Evolutionary conservation across 371 early-diverging fungal genomes (phyloP).

Genomic region (Funneliformis caledonium): DNA sequence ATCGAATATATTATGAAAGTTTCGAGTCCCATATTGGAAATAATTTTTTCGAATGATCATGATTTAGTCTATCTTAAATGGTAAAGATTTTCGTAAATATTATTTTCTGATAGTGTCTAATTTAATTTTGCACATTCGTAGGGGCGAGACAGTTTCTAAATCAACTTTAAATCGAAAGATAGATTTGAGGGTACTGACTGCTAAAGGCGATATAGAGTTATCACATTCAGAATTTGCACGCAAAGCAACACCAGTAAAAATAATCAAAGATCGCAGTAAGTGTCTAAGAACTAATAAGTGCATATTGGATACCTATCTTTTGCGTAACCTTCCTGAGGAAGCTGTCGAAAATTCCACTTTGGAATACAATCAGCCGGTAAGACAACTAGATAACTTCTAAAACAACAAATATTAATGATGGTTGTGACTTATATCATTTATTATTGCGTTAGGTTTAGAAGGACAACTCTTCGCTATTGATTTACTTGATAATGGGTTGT

Average conservation of each 20-base stretch:
- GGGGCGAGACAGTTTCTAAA: constrained; percentile 6
- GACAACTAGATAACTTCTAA: neutral
- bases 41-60: constrained; percentile 28
- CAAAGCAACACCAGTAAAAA: constrained; percentile 14
- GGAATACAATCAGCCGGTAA: constrained; percentile 21
- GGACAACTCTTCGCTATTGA: neutral
- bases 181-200: constrained; percentile 15
- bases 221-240: constrained; percentile 35
- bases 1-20: constrained; percentile 25
- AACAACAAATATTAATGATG: constrained; percentile 3
- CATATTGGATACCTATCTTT: constrained; percentile 19
- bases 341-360: constrained; percentile 1
- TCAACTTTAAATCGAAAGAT: constrained; percentile 19
- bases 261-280: constrained; percentile 35
- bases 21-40: neutral
- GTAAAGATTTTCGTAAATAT: neutral
- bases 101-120: neutral
- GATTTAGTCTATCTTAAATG: constrained; percentile 26
- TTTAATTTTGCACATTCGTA: constrained; percentile 1
- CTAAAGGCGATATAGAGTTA: constrained; percentile 11
- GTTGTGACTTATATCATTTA: neutral
- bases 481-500: constrained; percentile 9
- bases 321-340: neutral
- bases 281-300: constrained; percentile 37
- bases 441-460: too few species aligned